Evolutionary conservation across 192 early-diverging fungal genomes (phyloP).

Genomic region (Paraglomus brasilianum): DNA sequence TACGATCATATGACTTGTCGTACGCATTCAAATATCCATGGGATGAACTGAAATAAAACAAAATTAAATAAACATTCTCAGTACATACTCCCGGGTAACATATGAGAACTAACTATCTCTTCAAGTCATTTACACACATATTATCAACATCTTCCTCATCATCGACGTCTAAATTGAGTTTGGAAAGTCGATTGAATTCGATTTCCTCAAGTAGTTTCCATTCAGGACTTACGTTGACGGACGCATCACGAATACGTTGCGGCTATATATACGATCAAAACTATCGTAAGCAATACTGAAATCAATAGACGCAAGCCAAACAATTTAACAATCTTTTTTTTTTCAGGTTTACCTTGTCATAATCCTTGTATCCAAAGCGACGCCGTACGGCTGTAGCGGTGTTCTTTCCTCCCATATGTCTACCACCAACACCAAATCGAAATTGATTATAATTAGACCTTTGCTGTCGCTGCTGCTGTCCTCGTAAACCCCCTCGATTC

Average conservation of each 20-base stretch:
- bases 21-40: slow-evolving; percentile 75
- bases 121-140: slow-evolving; percentile 53
- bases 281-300: slow-evolving; percentile 38
- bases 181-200: slow-evolving; percentile 84
- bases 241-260: slow-evolving; percentile 81
- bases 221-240: slow-evolving; percentile 80
- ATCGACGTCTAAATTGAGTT: slow-evolving; percentile 76
- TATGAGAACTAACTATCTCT: background rate
- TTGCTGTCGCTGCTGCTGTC: slow-evolving; percentile 18
- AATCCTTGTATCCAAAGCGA: slow-evolving; percentile 47
- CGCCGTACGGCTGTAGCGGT: slow-evolving; percentile 21
- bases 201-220: slow-evolving; percentile 95
- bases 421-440: slow-evolving; percentile 26
- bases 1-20: slow-evolving; percentile 83
- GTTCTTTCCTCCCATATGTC: background rate
- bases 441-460: slow-evolving; percentile 1
- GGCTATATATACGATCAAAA: slow-evolving; percentile 44
- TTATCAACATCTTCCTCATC: slow-evolving; percentile 59
- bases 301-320: slow-evolving; percentile 33
- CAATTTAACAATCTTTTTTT: too few species aligned
- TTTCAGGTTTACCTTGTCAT: slow-evolving; percentile 39
- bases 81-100: background rate
- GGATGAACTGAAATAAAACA: slow-evolving; percentile 49
- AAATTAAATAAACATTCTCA: slow-evolving; percentile 18
- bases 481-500: slow-evolving; percentile 15